Base-by-base conservation (phyloP, 768 basidiomycete species). In the Boletus rubescentipes region DNA sequence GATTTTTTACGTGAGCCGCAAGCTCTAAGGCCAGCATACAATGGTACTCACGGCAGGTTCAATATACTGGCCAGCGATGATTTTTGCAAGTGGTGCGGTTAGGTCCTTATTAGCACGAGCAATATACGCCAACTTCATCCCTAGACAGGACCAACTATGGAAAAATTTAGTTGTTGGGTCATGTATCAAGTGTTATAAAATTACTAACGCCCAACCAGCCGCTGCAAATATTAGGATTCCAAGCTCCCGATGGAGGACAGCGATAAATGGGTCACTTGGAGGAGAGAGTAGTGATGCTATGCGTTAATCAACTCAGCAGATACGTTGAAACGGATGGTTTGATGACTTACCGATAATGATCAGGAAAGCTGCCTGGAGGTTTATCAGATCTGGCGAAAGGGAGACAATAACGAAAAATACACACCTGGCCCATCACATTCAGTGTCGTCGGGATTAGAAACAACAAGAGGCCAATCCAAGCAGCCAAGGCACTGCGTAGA, bases 251-350 rank as follows among this genome's bases (percentile, higher is more conserved):
- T 89, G 87, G 14, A 87, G 63, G 4, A 86, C 84, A 5, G 78
- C 73, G n/a, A 86, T 71, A 61, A 89, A 87, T 1, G 86, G 84
- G 49, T 87, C 87, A 20, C 63, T 72, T 1, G 89, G 87, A 1
- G 89, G 85, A 4, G 85, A 85, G 4, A 91, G 59, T 57, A 89
- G 80, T 0, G 83, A 72, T 4, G 81, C 87, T 87, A 49, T 14
- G 50, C 2, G 16, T 46, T 2, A 18, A 47, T 44, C 10, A 41
- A 60, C 42, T 55, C 49, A 37, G 32, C 21, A 29, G 16, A 48
- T 51, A 23, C 3, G 5, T 20, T 2, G 6, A 14, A 10, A 37
- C 15, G 15, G 1, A 44, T 29, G 2, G 16, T 15, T n/a, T 9
- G 5, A n/a, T 16, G 11, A 41, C 63, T 54, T 48, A 85, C 86